Percentiles rank a stretch among this genome's conserved stretches.
phyloP scores from a whole-genome alignment of 441 rosid genomes.

The Populus tomentosa region DNA sequence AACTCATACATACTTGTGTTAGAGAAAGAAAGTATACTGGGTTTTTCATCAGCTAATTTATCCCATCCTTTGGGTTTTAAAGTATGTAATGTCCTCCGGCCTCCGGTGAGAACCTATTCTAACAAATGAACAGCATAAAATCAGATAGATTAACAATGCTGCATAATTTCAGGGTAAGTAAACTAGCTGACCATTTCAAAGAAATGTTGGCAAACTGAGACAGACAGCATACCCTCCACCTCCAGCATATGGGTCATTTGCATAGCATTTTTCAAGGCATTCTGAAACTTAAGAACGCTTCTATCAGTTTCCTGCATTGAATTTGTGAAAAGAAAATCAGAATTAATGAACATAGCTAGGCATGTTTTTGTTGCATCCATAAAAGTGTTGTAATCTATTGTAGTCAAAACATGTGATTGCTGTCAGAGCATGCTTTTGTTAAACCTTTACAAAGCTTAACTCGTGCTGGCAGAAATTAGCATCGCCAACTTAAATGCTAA shows the following conservation, averaged over 20 bases:
- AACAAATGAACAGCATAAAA: conserved; percentile 27
- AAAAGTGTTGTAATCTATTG: background rate
- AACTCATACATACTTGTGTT: conserved; percentile 90
- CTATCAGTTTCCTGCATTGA: background rate
- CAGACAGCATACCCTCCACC: conserved; percentile 77
- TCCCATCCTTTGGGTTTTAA: conserved; percentile 88
- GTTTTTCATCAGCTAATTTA: conserved; percentile 62
- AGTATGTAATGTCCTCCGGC: conserved; percentile 51
- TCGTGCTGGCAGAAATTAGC: background rate
- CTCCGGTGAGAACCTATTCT: conserved; percentile 83
- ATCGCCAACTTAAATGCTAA: background rate
- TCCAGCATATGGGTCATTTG: conserved; percentile 94
- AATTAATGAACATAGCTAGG: background rate
- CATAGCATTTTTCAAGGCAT: conserved; percentile 62
- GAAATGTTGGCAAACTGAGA: conserved; percentile 29
- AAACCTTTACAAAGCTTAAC: no score
- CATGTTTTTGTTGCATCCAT: background rate
- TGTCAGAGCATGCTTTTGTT: background rate
- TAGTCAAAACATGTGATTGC: background rate
- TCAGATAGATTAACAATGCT: conserved; percentile 4
- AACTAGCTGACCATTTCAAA: background rate
- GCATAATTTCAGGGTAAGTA: conserved; percentile 1
- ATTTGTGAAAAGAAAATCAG: background rate
- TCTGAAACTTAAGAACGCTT: background rate
- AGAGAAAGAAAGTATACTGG: conserved; percentile 51